A percentile compares a stretch with the other conserved stretches of the same genome.
Conservation (phyloP, 306 rosid species). For the Adenanthera pavonina region DNA sequence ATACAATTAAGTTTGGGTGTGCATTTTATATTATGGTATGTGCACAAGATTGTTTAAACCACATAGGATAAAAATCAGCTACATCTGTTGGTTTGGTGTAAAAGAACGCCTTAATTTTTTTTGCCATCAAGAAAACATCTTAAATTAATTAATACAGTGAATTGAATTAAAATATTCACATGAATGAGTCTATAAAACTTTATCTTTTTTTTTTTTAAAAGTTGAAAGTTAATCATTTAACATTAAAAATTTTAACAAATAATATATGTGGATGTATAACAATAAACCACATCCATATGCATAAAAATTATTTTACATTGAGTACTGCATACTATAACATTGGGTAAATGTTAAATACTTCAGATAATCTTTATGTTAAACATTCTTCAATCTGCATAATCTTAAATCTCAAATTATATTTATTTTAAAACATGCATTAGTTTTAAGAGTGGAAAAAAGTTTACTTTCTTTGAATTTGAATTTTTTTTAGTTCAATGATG, state of each 20-base stretch:
- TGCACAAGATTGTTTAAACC: not conserved
- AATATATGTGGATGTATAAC: not conserved
- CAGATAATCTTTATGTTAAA: not conserved
- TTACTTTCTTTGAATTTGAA: not conserved
- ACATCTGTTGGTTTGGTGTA: not conserved
- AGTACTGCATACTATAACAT: not conserved
- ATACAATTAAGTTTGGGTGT: not conserved
- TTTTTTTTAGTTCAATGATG: not conserved
- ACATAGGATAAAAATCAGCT: not conserved
- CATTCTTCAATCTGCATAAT: not conserved
- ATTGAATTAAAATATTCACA: no score
- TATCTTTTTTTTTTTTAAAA: not conserved
- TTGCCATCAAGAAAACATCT: no score
- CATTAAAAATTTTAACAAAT: not conserved
- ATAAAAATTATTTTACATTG: not conserved
- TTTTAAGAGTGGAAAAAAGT: not conserved
- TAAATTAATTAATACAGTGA: not conserved
- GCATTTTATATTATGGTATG: not conserved
- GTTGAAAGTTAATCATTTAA: not conserved
- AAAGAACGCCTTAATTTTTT: not conserved
- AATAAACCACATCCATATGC: not conserved
- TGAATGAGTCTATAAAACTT: not conserved
- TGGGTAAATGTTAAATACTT: not conserved
- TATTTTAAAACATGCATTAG: not conserved
- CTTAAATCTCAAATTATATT: not conserved